Base-by-base conservation (phyloP, 73 alveolate genomes). In the Urostyla sp. region DNA sequence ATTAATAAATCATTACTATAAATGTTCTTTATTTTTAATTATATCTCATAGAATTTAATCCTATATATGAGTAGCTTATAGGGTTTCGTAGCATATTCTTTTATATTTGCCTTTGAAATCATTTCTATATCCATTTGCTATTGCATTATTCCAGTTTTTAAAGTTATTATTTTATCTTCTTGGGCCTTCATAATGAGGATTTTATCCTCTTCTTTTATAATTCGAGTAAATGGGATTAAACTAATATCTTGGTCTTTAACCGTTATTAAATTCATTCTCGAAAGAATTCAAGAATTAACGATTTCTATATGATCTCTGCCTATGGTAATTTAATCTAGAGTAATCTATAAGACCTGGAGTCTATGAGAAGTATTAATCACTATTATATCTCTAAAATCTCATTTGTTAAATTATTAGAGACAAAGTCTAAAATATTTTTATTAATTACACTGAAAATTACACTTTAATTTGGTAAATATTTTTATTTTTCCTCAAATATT, bases 71-170 rank as follows among this genome's bases (percentile, higher is more conserved):
- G 91, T 81, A 15, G 30, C 69, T 48, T 31, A 10, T 13, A 81
- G 37, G 0, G 85, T 69, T 8, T 67, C 35, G 32, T 27, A 81
- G 67, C 72, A 34, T 7, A 81, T 81, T 49, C 72, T 69, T 34
- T 80, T 69, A 23, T 34, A 81, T 32, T 35, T 34, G 18, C 18
- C 15, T 11, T 84, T 34, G 44, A 30, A 67, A 32, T 45, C 66
- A 0, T 72, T 52, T 16, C 67, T 49, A 54, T 18, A 67, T 1
- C 51, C n/a, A 18, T 36, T 38, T 0, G 63, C 23, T n/a, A 81
- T 11, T 0, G 85, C 46, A 72, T 81, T 81, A 57, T 81, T 81
- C 91, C 91, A 81, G 59, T 81, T 81, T 48, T 81, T 81, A 40
- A 69, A 81, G 16, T 61, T 73, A 13, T 37, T 30, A 24, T 54